Evolutionary conservation across 352 stramenopile species (phyloP), one percentile per base, ranked within the genome.

Genomic region (Phytophthora brassicae): DNA sequence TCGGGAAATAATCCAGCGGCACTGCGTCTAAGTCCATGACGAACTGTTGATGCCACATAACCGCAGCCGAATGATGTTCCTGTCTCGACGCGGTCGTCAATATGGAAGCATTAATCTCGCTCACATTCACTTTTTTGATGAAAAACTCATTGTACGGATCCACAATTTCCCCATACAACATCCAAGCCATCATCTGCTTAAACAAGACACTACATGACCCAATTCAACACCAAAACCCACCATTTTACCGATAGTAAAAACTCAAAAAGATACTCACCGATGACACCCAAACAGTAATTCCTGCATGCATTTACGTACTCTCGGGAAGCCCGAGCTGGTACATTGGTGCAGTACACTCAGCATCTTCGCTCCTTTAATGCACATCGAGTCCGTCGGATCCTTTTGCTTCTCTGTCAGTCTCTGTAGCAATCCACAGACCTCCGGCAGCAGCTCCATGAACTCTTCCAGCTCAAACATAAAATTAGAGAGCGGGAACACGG

Each of bases 131-230:
- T 8, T 72, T 74, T 60, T 80, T 72, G 43, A 94, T 70, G 66
- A 94, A 92, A 71, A 94, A 94, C 49, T 94, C 85, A 22, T 64
- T 53, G 44, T 78, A 81, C 38, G 85, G 85, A 23, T 94, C 85
- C 8, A 88, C 57, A 26, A 91, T 70, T 24, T 89, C 77, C 4
- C 80, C 80, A 43, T 88, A 83, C 8, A 88, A 47, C 73, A 94
- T 90, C 83, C 83, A 94, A 46, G 79, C 69, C n/a, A 92, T 48
- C n/a, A 92, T 88, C 35, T 94, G 85, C 56, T 89, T 87, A 28
- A 80, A 91, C 22, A 92, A 49, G 4, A 92, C 78, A 16, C 78
- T 89, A 60, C 41, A 36, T 0, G 7, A 12, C 43, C 19, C 53
- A 14, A 47, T 31, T 31, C 19, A 54, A 46, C 36, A 17, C 41